Evolutionary conservation across 495 filamentous ascomycete species (phyloP).

Genomic region (Penicillium bialowiezense): DNA sequence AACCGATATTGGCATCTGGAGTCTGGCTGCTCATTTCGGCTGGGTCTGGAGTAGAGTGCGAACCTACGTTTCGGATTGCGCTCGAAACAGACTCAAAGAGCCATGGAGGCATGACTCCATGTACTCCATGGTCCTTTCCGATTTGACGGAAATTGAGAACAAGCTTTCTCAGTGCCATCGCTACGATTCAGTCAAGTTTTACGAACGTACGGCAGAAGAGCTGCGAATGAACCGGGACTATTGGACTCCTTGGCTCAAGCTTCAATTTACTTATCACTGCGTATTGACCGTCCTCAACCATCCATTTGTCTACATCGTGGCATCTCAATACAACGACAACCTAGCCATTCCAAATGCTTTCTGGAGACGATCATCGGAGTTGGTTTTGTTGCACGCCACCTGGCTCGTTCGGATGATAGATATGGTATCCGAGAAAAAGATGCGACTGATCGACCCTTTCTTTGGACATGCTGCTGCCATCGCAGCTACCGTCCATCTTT

Average conservation of each 20-base stretch:
- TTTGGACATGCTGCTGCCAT: slow-evolving; percentile 44
- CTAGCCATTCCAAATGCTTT: slow-evolving; percentile 46
- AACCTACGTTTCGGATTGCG: slow-evolving; percentile 39
- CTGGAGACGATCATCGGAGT: slow-evolving; percentile 44
- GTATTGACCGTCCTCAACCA: slow-evolving; percentile 46
- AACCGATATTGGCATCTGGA: slow-evolving; percentile 43
- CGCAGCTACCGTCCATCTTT: slow-evolving; percentile 45
- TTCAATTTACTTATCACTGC: slow-evolving; percentile 46
- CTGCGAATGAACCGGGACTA: slow-evolving; percentile 34
- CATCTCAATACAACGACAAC: slow-evolving; percentile 44
- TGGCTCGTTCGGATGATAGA: slow-evolving; percentile 50
- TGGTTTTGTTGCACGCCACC: slow-evolving; percentile 43
- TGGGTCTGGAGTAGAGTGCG: slow-evolving; percentile 47
- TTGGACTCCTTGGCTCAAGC: slow-evolving; percentile 45
- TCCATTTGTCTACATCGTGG: slow-evolving; percentile 47
- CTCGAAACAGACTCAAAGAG: slow-evolving; percentile 39
- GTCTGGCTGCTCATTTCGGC: slow-evolving; percentile 37
- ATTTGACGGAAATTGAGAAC: slow-evolving; percentile 45
- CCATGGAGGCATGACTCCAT: slow-evolving; percentile 47
- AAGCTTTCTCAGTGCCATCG: slow-evolving; percentile 43
- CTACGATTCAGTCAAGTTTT: slow-evolving; percentile 48
- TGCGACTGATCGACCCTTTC: slow-evolving; percentile 44
- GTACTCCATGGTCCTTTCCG: slow-evolving; percentile 42
- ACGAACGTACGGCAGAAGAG: slow-evolving; percentile 38
- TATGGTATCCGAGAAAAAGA: slow-evolving; percentile 45